phyloP scores from a whole-genome alignment of 371 early-diverging fungal genomes.

The Zychaea mexicana region DNA sequence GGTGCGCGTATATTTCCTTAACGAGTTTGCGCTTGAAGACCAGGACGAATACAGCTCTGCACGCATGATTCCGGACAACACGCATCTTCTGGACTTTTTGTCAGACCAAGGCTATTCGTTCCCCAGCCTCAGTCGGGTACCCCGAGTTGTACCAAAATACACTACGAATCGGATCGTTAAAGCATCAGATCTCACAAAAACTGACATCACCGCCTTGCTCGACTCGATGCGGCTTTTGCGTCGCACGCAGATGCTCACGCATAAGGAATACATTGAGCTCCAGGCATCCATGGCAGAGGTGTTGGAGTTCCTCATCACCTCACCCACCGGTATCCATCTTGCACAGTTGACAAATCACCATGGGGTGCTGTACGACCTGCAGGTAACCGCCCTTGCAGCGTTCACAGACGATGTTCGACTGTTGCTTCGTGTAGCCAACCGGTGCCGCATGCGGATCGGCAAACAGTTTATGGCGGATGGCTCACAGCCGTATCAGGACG shows the following conservation, averaged over 20 bases:
- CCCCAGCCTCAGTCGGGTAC: constrained; percentile 58
- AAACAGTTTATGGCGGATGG: constrained; percentile 47
- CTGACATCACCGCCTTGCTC: constrained; percentile 54
- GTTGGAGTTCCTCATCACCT: constrained; percentile 61
- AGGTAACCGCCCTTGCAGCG: constrained; percentile 63
- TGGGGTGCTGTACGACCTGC: constrained; percentile 65
- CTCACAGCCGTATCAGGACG: constrained; percentile 43
- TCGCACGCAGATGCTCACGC: constrained; percentile 57
- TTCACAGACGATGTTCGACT: constrained; percentile 67
- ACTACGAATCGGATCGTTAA: constrained; percentile 35
- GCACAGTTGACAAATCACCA: constrained; percentile 68
- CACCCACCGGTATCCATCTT: constrained; percentile 60
- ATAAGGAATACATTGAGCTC: constrained; percentile 66
- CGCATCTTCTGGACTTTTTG: constrained; percentile 56
- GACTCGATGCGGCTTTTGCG: constrained; percentile 61
- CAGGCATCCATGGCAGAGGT: constrained; percentile 58
- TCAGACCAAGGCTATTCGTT: constrained; percentile 70
- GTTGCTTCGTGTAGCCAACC: constrained; percentile 62
- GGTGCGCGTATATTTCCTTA: constrained; percentile 59
- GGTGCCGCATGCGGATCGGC: constrained; percentile 65
- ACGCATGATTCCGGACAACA: constrained; percentile 53
- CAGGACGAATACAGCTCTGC: constrained; percentile 51
- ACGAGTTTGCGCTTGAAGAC: constrained; percentile 56
- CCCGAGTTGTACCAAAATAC: constrained; percentile 58
- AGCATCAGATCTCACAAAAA: constrained; percentile 45